A percentile compares a stretch with the other conserved stretches of the same genome.
phyloP scores from a whole-genome alignment of 2,329 filamentous ascomycete genomes.

The Apiospora marii region DNA sequence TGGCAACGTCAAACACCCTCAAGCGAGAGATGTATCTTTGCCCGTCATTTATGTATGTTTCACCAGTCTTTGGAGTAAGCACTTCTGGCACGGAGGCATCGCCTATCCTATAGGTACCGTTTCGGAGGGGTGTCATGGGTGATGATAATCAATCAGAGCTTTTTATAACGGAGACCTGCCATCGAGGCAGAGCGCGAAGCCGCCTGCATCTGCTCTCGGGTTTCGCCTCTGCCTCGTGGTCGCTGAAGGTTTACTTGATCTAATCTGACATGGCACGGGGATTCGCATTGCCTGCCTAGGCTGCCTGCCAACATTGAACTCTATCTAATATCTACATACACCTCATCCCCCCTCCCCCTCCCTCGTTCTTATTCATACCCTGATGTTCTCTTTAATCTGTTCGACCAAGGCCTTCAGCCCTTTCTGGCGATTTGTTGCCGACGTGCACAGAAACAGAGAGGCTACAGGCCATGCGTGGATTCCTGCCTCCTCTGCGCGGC shows the following conservation, averaged over 20 bases:
- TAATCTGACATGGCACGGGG: conserved; percentile 63
- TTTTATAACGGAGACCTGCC: conserved; percentile 47
- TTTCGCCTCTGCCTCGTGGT: conserved; percentile 51
- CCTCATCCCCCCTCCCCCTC: too few species aligned
- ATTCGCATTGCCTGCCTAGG: conserved; percentile 24
- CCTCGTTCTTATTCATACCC: not conserved
- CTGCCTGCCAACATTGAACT: not conserved
- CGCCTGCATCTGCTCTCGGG: conserved; percentile 55
- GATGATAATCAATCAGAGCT: conserved; percentile 45
- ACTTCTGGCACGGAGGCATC: not conserved
- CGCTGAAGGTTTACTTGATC: conserved; percentile 67
- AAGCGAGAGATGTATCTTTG: not conserved
- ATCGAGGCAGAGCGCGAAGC: conserved; percentile 51
- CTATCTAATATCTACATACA: not conserved
- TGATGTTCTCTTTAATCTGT: conserved; percentile 45
- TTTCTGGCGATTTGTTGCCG: conserved; percentile 56
- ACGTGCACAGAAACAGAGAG: conserved; percentile 61
- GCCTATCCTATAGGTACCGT: not conserved
- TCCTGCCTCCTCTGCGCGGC: conserved; percentile 67
- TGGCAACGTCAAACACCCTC: not conserved
- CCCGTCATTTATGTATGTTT: not conserved
- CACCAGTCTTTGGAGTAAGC: not conserved
- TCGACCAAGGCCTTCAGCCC: conserved; percentile 55
- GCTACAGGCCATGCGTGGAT: conserved; percentile 88
- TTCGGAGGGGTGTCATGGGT: conserved; percentile 36